These are phyloP conservation scores for Erucastrum elatum DNA, from an alignment of 345 rosid species.

Conservation along the genomic window DNA sequence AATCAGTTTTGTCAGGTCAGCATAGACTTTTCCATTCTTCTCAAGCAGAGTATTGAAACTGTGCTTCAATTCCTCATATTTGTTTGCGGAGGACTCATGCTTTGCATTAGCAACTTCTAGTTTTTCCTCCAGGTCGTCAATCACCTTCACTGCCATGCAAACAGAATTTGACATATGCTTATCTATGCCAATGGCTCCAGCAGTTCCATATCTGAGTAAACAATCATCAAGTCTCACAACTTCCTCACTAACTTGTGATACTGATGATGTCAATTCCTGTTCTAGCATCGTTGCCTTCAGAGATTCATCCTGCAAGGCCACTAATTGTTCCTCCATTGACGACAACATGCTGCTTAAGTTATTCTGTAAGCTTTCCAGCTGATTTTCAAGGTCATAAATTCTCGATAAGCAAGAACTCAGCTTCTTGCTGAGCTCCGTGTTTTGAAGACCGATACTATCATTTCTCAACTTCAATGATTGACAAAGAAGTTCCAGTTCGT, in stretches of 20 bases:
- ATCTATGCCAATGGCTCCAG: constrained; percentile 45
- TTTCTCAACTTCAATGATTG: constrained; percentile 50
- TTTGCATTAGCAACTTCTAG: constrained; percentile 49
- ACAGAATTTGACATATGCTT: constrained; percentile 50
- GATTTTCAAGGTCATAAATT: constrained; percentile 56
- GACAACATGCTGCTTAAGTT: constrained; percentile 49
- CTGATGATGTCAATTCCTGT: constrained; percentile 51
- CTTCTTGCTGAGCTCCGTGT: constrained; percentile 49
- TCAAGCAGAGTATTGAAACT: constrained; percentile 47
- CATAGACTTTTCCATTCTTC: constrained; percentile 48
- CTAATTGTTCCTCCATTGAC: constrained; percentile 49
- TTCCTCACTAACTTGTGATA: constrained; percentile 50
- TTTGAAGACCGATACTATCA: constrained; percentile 49
- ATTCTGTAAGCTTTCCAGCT: constrained; percentile 53
- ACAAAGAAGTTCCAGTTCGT: constrained; percentile 50
- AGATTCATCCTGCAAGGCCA: constrained; percentile 54
- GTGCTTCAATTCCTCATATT: constrained; percentile 54
- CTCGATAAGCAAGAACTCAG: constrained; percentile 44
- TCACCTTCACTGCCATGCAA: constrained; percentile 51
- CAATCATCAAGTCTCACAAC: constrained; percentile 59
- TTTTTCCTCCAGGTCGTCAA: constrained; percentile 59
- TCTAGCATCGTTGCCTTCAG: constrained; percentile 53
- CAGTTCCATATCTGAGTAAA: constrained; percentile 40
- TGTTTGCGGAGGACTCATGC: constrained; percentile 46
- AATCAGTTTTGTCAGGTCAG: constrained; percentile 52